phyloP scores from a whole-genome alignment of 2,329 filamentous ascomycete genomes.

The Neonectria neomacrospora region DNA sequence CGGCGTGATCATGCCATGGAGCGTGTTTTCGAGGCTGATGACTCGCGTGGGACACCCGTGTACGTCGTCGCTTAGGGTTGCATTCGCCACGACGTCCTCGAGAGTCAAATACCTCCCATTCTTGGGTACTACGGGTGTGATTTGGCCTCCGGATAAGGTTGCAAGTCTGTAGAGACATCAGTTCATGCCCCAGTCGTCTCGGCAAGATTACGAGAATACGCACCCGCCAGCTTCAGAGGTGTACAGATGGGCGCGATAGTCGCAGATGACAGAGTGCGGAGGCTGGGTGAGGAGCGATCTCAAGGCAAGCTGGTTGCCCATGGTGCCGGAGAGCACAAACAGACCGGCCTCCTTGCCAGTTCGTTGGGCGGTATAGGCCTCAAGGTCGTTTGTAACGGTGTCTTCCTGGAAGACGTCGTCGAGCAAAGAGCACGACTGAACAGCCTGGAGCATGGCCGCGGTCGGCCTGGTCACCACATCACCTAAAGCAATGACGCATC shows the following conservation, averaged over 20 bases:
- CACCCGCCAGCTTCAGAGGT: conserved; percentile 72
- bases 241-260: conserved; percentile 81
- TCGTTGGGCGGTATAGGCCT: conserved; percentile 77
- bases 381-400: conserved; percentile 78
- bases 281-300: conserved; percentile 82
- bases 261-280: conserved; percentile 83
- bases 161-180: conserved; percentile 66
- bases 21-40: conserved; percentile 87
- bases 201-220: conserved; percentile 29
- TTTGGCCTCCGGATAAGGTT: conserved; percentile 75
- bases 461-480: conserved; percentile 78
- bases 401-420: conserved; percentile 91
- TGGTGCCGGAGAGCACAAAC: conserved; percentile 89
- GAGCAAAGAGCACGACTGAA: conserved; percentile 77
- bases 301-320: conserved; percentile 91
- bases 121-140: conserved; percentile 72
- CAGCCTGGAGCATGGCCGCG: conserved; percentile 81
- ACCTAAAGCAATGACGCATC: conserved; percentile 47
- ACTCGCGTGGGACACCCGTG: conserved; percentile 84
- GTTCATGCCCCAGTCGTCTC: neutral
- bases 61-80: conserved; percentile 74
- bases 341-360: conserved; percentile 81
- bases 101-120: conserved; percentile 81
- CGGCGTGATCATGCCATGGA: conserved; percentile 82
- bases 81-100: conserved; percentile 76